These are phyloP conservation scores for Cutaneotrichosporon curvatum DNA, from an alignment of 1,284 basidiomycete genomes.

Conservation along the genomic window DNA sequence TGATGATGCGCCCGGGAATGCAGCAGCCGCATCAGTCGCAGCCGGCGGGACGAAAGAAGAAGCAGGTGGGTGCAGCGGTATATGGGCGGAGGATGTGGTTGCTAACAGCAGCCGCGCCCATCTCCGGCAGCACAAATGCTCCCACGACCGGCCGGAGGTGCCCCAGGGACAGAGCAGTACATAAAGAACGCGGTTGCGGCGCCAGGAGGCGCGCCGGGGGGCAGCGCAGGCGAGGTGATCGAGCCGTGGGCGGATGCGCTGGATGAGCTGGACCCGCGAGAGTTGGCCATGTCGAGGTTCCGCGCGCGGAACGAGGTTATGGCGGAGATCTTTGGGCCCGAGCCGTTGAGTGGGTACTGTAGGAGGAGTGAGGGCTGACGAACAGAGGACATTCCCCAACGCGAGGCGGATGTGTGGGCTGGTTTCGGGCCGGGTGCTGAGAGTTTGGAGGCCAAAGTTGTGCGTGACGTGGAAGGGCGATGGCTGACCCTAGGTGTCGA, in stretches of 20 bases:
- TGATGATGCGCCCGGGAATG: slow-evolving; percentile 2
- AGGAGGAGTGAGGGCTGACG: not conserved
- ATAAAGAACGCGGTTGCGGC: slow-evolving; percentile 24
- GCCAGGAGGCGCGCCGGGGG: not conserved
- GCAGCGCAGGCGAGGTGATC: slow-evolving; percentile 1
- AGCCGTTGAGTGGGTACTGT: slow-evolving; percentile 33
- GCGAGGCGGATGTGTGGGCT: slow-evolving; percentile 27
- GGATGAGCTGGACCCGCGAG: slow-evolving; percentile 40
- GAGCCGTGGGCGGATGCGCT: slow-evolving; percentile 42
- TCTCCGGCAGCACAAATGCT: slow-evolving; percentile 8
- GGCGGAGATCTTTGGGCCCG: slow-evolving; percentile 39
- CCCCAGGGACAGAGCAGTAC: slow-evolving; percentile 23
- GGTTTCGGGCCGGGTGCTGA: slow-evolving; percentile 32
- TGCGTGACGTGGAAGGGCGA: slow-evolving; percentile 12
- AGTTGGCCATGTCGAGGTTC: slow-evolving; percentile 39
- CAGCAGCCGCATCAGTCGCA: not conserved
- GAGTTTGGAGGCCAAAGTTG: slow-evolving; percentile 38
- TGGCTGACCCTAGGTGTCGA: slow-evolving; percentile 11
- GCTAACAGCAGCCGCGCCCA: not conserved
- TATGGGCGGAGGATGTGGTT: too few relatives aligned
- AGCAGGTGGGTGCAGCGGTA: slow-evolving; percentile 4
- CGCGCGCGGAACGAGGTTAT: slow-evolving; percentile 39
- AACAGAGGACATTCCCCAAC: slow-evolving; percentile 10
- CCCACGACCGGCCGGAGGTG: not conserved
- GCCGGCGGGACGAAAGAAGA: slow-evolving; percentile 2